Percentiles rank a stretch among this genome's conserved stretches.
Conservation (phyloP, 2,329 filamentous ascomycete species). For the Fusarium lyarnte region DNA sequence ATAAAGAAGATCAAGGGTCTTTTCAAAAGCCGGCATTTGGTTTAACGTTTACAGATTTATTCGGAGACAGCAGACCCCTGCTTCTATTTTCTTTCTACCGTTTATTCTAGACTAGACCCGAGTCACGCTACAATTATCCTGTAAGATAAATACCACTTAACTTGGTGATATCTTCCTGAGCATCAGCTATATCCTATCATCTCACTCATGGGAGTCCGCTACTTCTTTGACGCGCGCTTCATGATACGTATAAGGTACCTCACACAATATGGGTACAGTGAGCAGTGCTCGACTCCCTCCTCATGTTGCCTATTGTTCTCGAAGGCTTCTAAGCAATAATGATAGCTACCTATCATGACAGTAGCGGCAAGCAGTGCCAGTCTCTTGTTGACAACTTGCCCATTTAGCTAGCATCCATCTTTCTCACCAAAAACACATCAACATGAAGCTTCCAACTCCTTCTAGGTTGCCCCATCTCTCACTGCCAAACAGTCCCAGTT, state of each 20-base stretch:
- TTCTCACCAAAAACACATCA: neutral
- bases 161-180: conserved; percentile 32
- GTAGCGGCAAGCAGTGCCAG: neutral
- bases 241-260: neutral
- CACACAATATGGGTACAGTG: neutral
- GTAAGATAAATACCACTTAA: neutral
- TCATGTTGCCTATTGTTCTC: neutral
- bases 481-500: conserved; percentile 24
- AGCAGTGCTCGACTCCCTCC: too few relatives aligned
- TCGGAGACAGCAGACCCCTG: neutral
- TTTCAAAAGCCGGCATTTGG: neutral
- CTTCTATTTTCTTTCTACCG: neutral
- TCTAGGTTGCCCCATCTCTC: conserved; percentile 12
- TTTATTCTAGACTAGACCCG: neutral
- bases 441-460: conserved; percentile 13
- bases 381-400: neutral
- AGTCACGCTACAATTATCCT: neutral
- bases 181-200: conserved; percentile 24
- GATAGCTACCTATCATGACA: neutral
- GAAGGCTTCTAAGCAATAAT: neutral
- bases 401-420: neutral
- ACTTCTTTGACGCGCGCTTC: neutral
- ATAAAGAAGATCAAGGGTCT: conserved; percentile 3
- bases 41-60: neutral
- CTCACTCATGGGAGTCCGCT: neutral